These are phyloP conservation scores for Silene vulgaris DNA, from an alignment of 179 eudicot genomes.

Conservation along the genomic window DNA sequence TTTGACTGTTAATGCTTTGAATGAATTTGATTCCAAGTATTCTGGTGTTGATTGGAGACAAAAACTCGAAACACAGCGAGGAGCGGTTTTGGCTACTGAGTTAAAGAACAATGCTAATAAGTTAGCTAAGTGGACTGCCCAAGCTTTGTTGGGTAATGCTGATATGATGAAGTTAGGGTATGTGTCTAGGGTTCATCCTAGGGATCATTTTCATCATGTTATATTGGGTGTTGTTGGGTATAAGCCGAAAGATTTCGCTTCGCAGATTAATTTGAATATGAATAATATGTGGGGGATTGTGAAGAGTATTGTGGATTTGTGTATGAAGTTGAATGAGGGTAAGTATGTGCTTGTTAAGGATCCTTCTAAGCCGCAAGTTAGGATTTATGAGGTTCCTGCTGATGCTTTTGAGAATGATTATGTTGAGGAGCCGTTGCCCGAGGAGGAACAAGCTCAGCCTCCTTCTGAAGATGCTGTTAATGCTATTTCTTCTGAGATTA, in stretches of 20 bases:
- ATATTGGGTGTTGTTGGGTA: slow-evolving; percentile 85
- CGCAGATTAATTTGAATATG: slow-evolving; percentile 76
- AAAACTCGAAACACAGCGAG: slow-evolving; percentile 93
- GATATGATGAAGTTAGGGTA: slow-evolving; percentile 97
- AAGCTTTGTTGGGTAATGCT: slow-evolving; percentile 72
- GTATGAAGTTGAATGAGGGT: slow-evolving; percentile 92
- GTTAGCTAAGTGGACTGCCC: slow-evolving; percentile 94
- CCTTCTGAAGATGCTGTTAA: slow-evolving; percentile 61
- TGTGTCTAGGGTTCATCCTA: slow-evolving; percentile 90
- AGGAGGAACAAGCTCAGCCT: slow-evolving; percentile 91
- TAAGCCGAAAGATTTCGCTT: slow-evolving; percentile 85
- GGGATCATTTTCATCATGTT: slow-evolving; percentile 89
- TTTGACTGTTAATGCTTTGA: slow-evolving; percentile 74
- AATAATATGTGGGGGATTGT: slow-evolving; percentile 98
- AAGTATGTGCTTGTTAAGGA: slow-evolving; percentile 96
- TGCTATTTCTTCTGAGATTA: slow-evolving; percentile 41
- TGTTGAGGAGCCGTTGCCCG: slow-evolving; percentile 94
- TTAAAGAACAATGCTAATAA: slow-evolving; percentile 93
- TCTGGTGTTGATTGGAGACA: slow-evolving; percentile 96
- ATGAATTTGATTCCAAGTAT: slow-evolving; percentile 89
- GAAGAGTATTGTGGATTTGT: slow-evolving; percentile 86
- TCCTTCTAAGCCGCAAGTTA: slow-evolving; percentile 84
- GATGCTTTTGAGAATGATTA: slow-evolving; percentile 98
- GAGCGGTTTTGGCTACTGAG: slow-evolving; percentile 94
- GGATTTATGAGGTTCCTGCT: slow-evolving; percentile 90